Evolutionary conservation across 225 moss, liverwort and hornwort genomes (phyloP), one percentile per base, ranked within the genome.

Genomic region (Anthoceros angustus): DNA sequence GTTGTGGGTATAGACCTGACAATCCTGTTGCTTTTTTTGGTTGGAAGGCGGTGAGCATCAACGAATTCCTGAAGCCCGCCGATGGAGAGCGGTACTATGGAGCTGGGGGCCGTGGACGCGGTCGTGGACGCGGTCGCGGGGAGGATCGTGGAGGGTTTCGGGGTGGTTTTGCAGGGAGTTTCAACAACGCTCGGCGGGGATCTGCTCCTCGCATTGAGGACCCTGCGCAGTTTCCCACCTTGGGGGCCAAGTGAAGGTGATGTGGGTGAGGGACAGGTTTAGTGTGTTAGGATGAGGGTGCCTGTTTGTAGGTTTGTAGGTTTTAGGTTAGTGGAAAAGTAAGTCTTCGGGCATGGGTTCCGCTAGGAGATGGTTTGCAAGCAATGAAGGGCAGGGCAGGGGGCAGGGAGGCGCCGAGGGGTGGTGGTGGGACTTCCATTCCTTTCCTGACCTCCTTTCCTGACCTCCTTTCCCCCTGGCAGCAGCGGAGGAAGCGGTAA

Each of bases 131-230:
- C 3, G 79, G 79, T 39, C 77, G 79, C 40, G 63, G 79, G 2
- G 79, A 72, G 14, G 70, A 68, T 43, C 73, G 79, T 1, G 70
- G 60, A 1, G 65, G 39, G 83, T 85, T 12, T 23, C 76, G 87
- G 0, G 70, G 71, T 38, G 69, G 68, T 39, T 86, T 61, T 24
- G 74, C 46, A 67, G 77, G 73, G 5, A 41, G 80, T 63, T 77
- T 77, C 21, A 70, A 46, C 32, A 80, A 67, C 25, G 68, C 76
- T 2, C 78, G 80, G 10, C 63, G 90, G 69, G 75, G 75, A 10
- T 81, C 82, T 15, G 90, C 90, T 24, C 94, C 90, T 0, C 86
- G 82, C 42, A 94, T 94, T 69, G 90, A 88, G 79, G 94, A 94
- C 60, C 87, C 87, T 42, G 82, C 78, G 9, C 86, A 94, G 78